Conservation (phyloP, 345 rosid species). For the Lagerstroemia speciosa region DNA sequence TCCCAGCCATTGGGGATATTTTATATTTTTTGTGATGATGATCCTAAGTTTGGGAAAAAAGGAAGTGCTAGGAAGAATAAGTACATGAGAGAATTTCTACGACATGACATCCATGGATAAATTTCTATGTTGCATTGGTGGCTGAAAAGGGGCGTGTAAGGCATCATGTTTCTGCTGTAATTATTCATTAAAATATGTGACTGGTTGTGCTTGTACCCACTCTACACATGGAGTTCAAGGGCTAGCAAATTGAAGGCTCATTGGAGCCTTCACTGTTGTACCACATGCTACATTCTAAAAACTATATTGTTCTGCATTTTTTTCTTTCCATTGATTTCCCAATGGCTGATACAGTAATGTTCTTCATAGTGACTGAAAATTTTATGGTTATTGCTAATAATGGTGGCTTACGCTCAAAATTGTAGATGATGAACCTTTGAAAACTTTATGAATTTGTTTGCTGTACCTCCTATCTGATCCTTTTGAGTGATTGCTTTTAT, state of each 20-base stretch:
- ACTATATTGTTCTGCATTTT: not conserved
- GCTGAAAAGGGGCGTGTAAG: not conserved
- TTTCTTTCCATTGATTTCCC: not conserved
- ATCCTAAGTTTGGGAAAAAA: not conserved
- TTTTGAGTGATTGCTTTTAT: not conserved
- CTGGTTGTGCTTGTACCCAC: not conserved
- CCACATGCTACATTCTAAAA: not conserved
- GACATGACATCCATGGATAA: not conserved
- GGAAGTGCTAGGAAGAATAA: not conserved
- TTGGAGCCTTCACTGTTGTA: not conserved
- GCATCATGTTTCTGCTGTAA: not conserved
- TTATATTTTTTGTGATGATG: not conserved
- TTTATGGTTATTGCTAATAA: not conserved
- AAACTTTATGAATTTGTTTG: not conserved
- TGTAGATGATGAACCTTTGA: not conserved
- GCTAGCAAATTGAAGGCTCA: not conserved
- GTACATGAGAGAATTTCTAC: not conserved
- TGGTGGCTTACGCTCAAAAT: not conserved
- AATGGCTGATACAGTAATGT: not conserved
- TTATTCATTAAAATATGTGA: not conserved
- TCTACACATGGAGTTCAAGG: not conserved
- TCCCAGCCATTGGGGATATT: not conserved
- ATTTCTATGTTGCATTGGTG: not conserved
- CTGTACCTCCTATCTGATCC: not conserved
- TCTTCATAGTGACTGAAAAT: not conserved